Evolutionary conservation across 2,329 filamentous ascomycete genomes (phyloP), one percentile per base, ranked within the genome.

Genomic region (Fusarium nematophilum): DNA sequence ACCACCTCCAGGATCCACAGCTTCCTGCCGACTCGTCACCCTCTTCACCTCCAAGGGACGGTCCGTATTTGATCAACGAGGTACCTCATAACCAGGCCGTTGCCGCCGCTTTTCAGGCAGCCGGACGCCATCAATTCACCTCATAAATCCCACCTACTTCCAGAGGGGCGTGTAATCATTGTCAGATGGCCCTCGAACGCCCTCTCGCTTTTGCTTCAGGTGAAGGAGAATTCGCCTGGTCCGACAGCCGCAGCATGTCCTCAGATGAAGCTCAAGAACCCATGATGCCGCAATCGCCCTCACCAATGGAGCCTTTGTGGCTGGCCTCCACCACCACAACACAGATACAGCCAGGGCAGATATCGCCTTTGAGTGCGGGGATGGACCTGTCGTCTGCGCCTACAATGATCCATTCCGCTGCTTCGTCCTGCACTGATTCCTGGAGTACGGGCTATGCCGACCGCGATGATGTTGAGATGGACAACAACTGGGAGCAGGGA

Each of bases 341-440:
- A 34, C 74, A 76, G 50, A 67, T 75, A 42, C 77, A 77, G 29
- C 76, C 76, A 10, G 79, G 81, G 36, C 83, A 83, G 63, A 70
- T 85, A 51, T 86, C 83, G 30, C 83, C 83, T 33, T 76, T 81
- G 64, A 85, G 83, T 71, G 79, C 79, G 53, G 79, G 76, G 57
- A 76, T 82, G 69, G 80, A 83, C 34, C 71, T 77, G 29, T 77
- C 77, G 14, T 70, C 75, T 21, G 73, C 77, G 9, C 76, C 79
- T 21, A 74, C 76, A 37, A 76, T 80, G 72, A 70, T 77, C 18
- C 76, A 78, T 58, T 82, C 82, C 26, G 76, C 77, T 3, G 75
- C 79, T 3, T 81, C 81, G 11, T 81, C 81, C 15, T 78, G 76
- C 53, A 72, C 76, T 18, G 78, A 79, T 58, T 78, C 78, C 9